Evolutionary conservation across 257 asterid species (phyloP), one percentile per base, ranked within the genome.

Genomic region (Cynanchum wilfordii): DNA sequence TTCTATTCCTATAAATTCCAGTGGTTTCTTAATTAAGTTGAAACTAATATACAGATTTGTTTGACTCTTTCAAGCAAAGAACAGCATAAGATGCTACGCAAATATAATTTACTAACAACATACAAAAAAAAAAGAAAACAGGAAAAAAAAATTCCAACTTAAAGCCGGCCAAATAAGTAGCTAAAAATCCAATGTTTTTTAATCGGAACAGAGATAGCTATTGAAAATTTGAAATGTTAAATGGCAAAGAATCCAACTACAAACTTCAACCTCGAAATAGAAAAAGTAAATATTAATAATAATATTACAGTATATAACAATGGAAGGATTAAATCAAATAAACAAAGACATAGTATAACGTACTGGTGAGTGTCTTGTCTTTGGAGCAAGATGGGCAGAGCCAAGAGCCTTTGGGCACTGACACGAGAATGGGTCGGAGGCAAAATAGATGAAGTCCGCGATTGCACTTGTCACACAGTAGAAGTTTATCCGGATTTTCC

Each of bases 321-420:
- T 56, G 13, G 1, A 56, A 56, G 3, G 62, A 3, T 56, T 10
- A 19, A 54, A 54, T 5, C 27, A 13, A 36, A 36, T 5, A 13
- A 42, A 42, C 22, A 11, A 19, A 71, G 5, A 20, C 29, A 5
- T 29, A 33, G 42, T 3, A 15, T 57, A 63, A 68, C 92, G 13
- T 86, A 94, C 97, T 63, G 11, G 76, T 51, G 10, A 63, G 72
- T 47, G 54, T 73, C 33, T 70, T 69, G 40, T 59, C 60, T 52
- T 45, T 47, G 19, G 87, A 80, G 81, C 99, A 94, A 78, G 82
- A 75, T 4, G 89, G 79, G 40, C 99, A 94, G 68, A 87, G 87
- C 99, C 99, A 94, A 24, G 76, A 36, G 72, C 91, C 95, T 72
- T 86, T 81, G 29, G 97, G 97, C n/a, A 94, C 96, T 20, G 93